phyloP scores from a whole-genome alignment of 2,329 filamentous ascomycete species.

The Microdochium trichocladiopsis region DNA sequence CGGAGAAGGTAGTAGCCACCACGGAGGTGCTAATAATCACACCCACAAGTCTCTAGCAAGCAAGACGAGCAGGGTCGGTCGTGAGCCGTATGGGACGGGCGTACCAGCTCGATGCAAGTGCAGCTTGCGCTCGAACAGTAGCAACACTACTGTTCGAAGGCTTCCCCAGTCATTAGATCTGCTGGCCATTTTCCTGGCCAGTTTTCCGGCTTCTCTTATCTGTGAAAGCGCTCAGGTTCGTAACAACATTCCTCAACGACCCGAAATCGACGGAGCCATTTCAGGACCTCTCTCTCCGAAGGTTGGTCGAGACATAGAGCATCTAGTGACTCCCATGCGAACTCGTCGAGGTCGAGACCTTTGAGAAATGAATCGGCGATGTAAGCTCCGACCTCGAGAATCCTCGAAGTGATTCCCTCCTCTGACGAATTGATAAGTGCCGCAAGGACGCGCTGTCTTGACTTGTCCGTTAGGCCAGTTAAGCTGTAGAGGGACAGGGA shows the following conservation, averaged over 20 bases:
- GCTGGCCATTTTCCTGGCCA: background rate
- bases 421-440: background rate
- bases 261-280: background rate
- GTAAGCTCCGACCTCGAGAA: background rate
- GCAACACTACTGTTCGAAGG: too few species aligned
- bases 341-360: background rate
- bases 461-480: background rate
- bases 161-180: background rate
- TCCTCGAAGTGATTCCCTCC: background rate
- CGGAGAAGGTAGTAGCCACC: too few species aligned
- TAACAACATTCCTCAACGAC: background rate
- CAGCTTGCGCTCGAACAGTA: too few species aligned
- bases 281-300: background rate
- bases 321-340: background rate
- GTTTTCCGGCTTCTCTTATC: background rate
- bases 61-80: too few species aligned
- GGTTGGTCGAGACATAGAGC: background rate
- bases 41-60: too few species aligned
- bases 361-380: background rate
- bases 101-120: too few species aligned
- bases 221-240: background rate
- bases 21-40: too few species aligned
- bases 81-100: too few species aligned
- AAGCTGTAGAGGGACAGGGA: background rate
- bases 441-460: background rate